Evolutionary conservation across 2,329 filamentous ascomycete species (phyloP).

Genomic region (Zasmidium cellare): DNA sequence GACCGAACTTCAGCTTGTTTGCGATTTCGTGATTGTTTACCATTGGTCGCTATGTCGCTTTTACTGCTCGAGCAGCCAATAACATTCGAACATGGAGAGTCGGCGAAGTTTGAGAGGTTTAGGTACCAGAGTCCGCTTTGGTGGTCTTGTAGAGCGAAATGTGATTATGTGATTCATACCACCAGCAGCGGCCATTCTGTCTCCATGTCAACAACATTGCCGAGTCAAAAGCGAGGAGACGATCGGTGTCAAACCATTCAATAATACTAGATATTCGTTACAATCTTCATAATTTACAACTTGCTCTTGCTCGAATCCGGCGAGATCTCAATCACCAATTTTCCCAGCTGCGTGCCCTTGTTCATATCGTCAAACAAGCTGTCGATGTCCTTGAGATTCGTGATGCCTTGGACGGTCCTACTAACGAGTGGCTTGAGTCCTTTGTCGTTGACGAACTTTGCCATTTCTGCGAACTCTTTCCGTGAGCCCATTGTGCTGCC

Average conservation of each 20-base stretch:
- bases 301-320: slow-evolving; percentile 32
- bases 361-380: slow-evolving; percentile 86
- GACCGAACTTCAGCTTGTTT: background rate
- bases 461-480: slow-evolving; percentile 88
- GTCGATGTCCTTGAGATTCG: slow-evolving; percentile 77
- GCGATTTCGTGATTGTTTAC: background rate
- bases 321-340: slow-evolving; percentile 76
- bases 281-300: slow-evolving; percentile 20
- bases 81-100: background rate
- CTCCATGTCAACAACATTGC: background rate
- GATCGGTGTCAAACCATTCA: background rate
- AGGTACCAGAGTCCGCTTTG: background rate
- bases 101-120: background rate
- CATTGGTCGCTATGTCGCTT: background rate
- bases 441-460: slow-evolving; percentile 73
- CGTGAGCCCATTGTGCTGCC: slow-evolving; percentile 91
- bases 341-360: slow-evolving; percentile 83
- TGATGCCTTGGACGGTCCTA: slow-evolving; percentile 65
- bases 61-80: background rate
- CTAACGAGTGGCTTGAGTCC: slow-evolving; percentile 77
- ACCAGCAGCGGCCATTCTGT: background rate
- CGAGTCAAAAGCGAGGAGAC: background rate
- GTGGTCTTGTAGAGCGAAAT: background rate
- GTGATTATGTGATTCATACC: background rate
- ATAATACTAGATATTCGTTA: background rate